A percentile compares a stretch with the other conserved stretches of the same genome.
Conservation (phyloP, 2,329 filamentous ascomycete species). For the Cucurbitaria berberidis region DNA sequence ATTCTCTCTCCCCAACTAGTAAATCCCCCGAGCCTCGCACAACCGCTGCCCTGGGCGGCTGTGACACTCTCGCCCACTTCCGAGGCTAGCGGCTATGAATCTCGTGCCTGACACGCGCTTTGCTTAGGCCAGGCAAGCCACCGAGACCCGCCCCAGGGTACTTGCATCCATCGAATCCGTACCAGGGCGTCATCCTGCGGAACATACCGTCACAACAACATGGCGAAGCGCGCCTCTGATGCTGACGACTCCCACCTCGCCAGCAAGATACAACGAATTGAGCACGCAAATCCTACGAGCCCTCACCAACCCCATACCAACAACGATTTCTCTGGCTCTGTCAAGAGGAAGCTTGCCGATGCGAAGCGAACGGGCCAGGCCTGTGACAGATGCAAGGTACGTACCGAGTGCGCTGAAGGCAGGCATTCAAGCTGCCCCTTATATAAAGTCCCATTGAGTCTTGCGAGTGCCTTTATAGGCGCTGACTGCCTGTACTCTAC, state of each 20-base stretch:
- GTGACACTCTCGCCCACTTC: constrained; percentile 1
- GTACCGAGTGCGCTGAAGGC: neutral
- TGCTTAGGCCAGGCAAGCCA: constrained; percentile 10
- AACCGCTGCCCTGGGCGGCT: constrained; percentile 3
- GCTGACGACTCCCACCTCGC: constrained; percentile 20
- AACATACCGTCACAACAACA: constrained; percentile 21
- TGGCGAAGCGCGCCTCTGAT: constrained; percentile 31
- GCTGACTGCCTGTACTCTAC: neutral
- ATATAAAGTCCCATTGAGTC: neutral
- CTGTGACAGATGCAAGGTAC: constrained; percentile 83
- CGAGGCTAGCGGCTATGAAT: constrained; percentile 10
- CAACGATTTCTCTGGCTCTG: constrained; percentile 45
- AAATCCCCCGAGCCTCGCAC: neutral
- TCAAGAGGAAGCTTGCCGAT: constrained; percentile 60
- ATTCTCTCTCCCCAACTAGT: no score
- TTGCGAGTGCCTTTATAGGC: neutral
- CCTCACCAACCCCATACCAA: constrained; percentile 27
- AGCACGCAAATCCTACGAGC: constrained; percentile 28
- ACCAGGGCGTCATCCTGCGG: constrained; percentile 1
- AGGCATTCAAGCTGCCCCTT: neutral
- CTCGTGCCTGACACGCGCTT: constrained; percentile 12
- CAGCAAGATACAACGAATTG: constrained; percentile 45
- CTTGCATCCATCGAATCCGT: neutral
- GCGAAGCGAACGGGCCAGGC: constrained; percentile 77
- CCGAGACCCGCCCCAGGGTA: constrained; percentile 10